Evolutionary conservation across 345 rosid genomes (phyloP).

Genomic region (Rhodamnia argentea): DNA sequence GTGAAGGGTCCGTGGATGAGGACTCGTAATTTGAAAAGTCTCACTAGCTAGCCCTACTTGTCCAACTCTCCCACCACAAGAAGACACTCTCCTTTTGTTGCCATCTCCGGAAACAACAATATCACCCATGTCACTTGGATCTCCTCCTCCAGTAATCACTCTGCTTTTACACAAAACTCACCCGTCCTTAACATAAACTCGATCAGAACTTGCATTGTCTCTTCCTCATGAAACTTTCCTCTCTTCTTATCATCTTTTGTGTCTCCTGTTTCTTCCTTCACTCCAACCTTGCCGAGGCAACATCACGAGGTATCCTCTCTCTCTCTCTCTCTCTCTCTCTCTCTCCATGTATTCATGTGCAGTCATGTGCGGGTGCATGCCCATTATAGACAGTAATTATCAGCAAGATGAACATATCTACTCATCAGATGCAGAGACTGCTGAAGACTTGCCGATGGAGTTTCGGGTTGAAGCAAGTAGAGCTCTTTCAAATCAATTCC

Average conservation of each 20-base stretch:
- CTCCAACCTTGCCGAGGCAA: not conserved
- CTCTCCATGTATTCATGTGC: not conserved
- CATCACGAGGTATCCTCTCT: not conserved
- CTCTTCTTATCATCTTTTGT: not conserved
- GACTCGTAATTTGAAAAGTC: not conserved
- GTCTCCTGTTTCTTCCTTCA: not conserved
- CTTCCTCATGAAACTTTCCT: constrained; percentile 1
- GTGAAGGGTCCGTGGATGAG: not conserved
- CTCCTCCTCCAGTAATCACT: not conserved
- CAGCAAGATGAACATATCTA: not conserved
- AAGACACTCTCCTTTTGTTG: not conserved
- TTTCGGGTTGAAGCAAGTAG: not conserved
- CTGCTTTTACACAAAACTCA: not conserved
- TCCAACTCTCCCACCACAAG: not conserved
- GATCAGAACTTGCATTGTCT: not conserved
- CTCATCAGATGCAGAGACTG: not conserved
- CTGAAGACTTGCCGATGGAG: not conserved
- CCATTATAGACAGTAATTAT: not conserved
- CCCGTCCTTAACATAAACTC: not conserved
- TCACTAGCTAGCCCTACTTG: not conserved
- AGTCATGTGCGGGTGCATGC: not conserved
- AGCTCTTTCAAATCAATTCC: not conserved
- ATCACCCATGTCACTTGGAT: not conserved
- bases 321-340: not conserved
- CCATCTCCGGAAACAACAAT: not conserved